These are phyloP conservation scores for Hyaloscypha bicolor DNA, from an alignment of 495 filamentous ascomycete species.

Conservation along the genomic window DNA sequence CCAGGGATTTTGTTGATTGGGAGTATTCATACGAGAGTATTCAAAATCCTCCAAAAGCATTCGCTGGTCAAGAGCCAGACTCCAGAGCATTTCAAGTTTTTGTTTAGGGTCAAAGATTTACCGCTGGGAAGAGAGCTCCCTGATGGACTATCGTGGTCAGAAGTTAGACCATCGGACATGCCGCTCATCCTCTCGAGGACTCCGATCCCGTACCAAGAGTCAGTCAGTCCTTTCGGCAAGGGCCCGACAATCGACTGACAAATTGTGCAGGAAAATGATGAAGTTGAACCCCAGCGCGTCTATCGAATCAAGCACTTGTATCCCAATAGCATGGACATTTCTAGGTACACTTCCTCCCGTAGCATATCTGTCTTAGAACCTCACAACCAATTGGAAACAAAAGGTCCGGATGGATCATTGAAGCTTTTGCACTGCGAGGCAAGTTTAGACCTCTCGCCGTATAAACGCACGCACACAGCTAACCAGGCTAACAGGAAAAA, in stretches of 20 bases:
- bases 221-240: conserved; percentile 19
- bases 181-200: conserved; percentile 39
- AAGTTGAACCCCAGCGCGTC: background rate
- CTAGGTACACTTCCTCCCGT: conserved; percentile 32
- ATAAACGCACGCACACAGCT: background rate
- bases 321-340: conserved; percentile 42
- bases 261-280: background rate
- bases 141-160: conserved; percentile 38
- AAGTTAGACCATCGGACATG: conserved; percentile 36
- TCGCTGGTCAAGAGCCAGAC: conserved; percentile 1
- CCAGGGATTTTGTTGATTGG: conserved; percentile 35
- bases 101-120: conserved; percentile 40
- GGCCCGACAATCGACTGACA: background rate
- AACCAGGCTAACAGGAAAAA: conserved; percentile 1
- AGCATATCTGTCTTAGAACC: conserved; percentile 11
- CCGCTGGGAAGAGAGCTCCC: conserved; percentile 23
- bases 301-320: background rate
- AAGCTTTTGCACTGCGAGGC: conserved; percentile 42
- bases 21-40: conserved; percentile 36
- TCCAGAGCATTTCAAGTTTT: conserved; percentile 45
- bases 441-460: conserved; percentile 4
- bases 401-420: conserved; percentile 37
- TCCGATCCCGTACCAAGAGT: conserved; percentile 40
- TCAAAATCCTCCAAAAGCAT: conserved; percentile 30
- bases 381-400: conserved; percentile 32